Base-by-base conservation (phyloP, 805 yeast species). In the Huiozyma naganishii region DNA sequence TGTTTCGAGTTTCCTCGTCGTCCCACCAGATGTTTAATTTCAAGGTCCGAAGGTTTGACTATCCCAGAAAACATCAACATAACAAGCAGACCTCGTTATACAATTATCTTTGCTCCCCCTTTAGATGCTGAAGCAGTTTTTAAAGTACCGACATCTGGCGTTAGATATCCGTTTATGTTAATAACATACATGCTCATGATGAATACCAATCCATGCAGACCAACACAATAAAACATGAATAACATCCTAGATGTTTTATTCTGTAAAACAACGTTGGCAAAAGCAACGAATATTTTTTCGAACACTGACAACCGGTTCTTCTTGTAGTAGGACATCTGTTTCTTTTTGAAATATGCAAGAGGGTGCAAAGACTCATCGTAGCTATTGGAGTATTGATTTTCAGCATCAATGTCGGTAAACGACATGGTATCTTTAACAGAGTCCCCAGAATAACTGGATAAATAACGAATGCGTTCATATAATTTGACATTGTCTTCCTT, bases 351-450 rank as follows among this genome's bases (percentile, higher is more conserved):
- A 54, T 78, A 83, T 51, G 84, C 90, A 47, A 88, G 77, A 30
- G 95, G 94, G 52, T 87, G 88, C 39, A 87, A 66, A 40, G 80
- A 80, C 41, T 81, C 79, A 52, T 87, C 95, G 65, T 84, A 88
- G 40, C 64, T 73, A 29, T 72, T 68, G 39, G 75, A 76, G 58
- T 83, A 81, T 51, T 73, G 72, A 30, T 72, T 70, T 53, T 83
- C 94, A 9, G 76, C 57, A 52, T 74, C 79, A 11, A 61, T 57
- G 42, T 53, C 47, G 13, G 41, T 42, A 2, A 51, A 42, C 8
- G 42, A 45, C 29, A 53, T 45, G 12, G 51, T 52, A 5, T 64
- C 47, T 3, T 62, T 48, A 28, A 52, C 48, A 48, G 63, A 58
- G 27, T 67, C 53, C 33, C 46, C 53, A 27, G 51, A 49, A n/a